Base-by-base conservation (phyloP, 371 early-diverging fungal genomes). In the Rhizopus delemar region DNA sequence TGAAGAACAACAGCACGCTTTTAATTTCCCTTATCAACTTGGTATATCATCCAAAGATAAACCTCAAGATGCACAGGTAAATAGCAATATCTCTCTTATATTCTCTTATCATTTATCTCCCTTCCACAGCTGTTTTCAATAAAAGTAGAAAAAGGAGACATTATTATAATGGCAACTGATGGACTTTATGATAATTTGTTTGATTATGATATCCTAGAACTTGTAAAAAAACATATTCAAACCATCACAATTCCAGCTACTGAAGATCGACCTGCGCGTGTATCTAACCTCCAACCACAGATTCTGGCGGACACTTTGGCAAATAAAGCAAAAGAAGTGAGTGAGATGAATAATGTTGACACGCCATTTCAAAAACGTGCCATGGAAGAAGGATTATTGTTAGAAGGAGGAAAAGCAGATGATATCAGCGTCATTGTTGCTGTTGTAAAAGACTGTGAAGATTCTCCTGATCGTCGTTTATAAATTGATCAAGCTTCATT, bases 281-380 rank as follows among this genome's bases (percentile, higher is more conserved):
- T 69, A 5, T 41, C 73, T 38, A 69, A 81, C 9, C 73, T 83
- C 34, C 85, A 92, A 48, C 95, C 96, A 5, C 84, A 85, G 36
- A 69, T 74, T 7, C 88, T 96, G 46, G 81, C 91, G 34, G 86
- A 90, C 51, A 88, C 91, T 1, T 76, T 97, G 36, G 90, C 92
- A 3, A 73, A 69, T 34, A 75, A 87, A 12, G 96, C 97, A 0
- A 80, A 87, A 57, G 78, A 82, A 43, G 87, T 91, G 7, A 89
- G 91, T 56, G 91, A 93, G 69, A 91, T 94, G 57, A 71, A 88
- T 43, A 80, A 80, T 56, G 72, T 84, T 2, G 78, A 85, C 38
- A 89, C 88, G 49, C 98, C 98, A 4, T 98, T 98, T 76, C 93
- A 94, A 71, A 82, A 79, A 59, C 81, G 88, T 29, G 88, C 88